phyloP scores from a whole-genome alignment of 441 rosid genomes.

The Pelargonium cotyledonis region DNA sequence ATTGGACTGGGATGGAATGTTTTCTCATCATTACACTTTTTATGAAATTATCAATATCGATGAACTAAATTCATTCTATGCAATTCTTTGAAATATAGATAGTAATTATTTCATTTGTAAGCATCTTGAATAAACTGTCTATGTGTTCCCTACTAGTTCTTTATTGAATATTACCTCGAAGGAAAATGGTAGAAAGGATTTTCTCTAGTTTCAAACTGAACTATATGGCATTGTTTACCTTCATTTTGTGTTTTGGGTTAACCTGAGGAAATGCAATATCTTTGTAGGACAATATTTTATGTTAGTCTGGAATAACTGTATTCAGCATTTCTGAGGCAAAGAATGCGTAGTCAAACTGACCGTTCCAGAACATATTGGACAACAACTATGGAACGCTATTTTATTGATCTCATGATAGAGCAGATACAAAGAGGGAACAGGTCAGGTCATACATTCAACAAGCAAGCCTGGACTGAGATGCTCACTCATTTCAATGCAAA shows the following conservation, averaged over 20 bases:
- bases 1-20: not conserved
- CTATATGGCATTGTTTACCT: not conserved
- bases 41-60: not conserved
- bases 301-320: not conserved
- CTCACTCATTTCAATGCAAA: slow-evolving; percentile 54
- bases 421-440: slow-evolving; percentile 74
- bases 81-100: not conserved
- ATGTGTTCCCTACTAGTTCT: not conserved
- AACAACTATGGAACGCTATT: slow-evolving; percentile 79
- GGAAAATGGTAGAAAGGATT: not conserved
- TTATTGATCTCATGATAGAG: slow-evolving; percentile 81
- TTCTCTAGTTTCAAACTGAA: not conserved
- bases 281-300: not conserved
- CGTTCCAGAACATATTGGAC: slow-evolving; percentile 85
- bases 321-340: slow-evolving; percentile 12
- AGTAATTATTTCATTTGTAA: not conserved
- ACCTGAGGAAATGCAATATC: not conserved
- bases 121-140: not conserved
- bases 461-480: slow-evolving; percentile 89
- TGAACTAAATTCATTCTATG: not conserved
- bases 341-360: slow-evolving; percentile 49
- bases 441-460: slow-evolving; percentile 71
- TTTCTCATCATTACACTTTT: not conserved
- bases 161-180: too few relatives aligned
- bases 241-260: not conserved